Base-by-base conservation (phyloP, 257 asterid species). In the Voacanga thouarsii region DNA sequence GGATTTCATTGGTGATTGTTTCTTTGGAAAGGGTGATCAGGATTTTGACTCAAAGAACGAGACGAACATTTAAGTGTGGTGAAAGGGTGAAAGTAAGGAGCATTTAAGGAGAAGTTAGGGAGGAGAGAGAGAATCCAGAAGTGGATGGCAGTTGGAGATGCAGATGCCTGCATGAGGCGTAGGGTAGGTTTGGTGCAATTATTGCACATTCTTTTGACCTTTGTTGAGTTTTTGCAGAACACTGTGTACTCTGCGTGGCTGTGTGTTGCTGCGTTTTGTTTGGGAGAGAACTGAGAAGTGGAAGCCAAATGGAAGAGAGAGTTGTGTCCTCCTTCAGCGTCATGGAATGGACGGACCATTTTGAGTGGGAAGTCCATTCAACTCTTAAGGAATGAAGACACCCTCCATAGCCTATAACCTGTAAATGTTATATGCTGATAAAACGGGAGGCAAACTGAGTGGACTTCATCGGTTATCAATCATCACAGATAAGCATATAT, bases 101-200 rank as follows among this genome's bases (percentile, higher is more conserved):
- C 83, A 87, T 84, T 87, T 63, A 83, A 45, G 75, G 59, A 39
- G n/a, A 37, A 37, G 30, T 18, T n/a, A 15, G 67, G 14, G 5
- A 51, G 53, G 71, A 41, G 76, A 53, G 73, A 71, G 71, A 7
- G 33, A 45, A 70, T 37, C 30, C 18, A 81, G 79, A 77, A 78
- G 89, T 82, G 78, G 97, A 81, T 81, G 87, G 90, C 56, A 84
- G 94, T 89, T 89, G 92, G 33, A 21, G 21, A 21, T 16, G 5
- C 4, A 21, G 21, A 21, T 16, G 5, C 4, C 6, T 49, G 66
- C 30, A 24, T 50, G 80, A 57, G 30, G 7, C 7, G 43, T 33
- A 68, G 23, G 64, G 66, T 50, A 33, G 80, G 80, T 66, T 60
- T 71, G 56, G 49, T 51, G 75, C 75, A 53, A 66, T 66, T 76